These are phyloP conservation scores for Aeminium ludgeri DNA, from an alignment of 495 filamentous ascomycete species.

Conservation along the genomic window DNA sequence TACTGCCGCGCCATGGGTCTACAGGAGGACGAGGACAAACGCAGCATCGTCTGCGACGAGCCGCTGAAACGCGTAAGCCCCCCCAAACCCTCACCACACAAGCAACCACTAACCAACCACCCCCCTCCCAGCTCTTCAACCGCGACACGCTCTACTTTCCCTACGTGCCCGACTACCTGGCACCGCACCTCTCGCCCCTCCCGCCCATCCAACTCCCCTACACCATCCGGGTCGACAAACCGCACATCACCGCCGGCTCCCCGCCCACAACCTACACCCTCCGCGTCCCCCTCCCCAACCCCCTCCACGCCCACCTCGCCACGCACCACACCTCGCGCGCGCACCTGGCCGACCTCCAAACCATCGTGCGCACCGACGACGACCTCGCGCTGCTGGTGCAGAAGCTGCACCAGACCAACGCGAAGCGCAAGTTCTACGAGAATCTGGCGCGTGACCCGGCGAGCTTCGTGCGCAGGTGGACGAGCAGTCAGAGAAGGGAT, in stretches of 20 bases:
- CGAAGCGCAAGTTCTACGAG: constrained; percentile 70
- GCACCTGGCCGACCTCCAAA: constrained; percentile 46
- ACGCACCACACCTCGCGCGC: constrained; percentile 31
- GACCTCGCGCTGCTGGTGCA: constrained; percentile 67
- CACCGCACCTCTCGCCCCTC: constrained; percentile 55
- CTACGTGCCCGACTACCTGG: constrained; percentile 61
- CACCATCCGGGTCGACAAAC: constrained; percentile 83
- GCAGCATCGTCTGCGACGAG: constrained; percentile 78
- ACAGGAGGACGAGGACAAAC: constrained; percentile 85
- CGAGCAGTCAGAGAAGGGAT: constrained; percentile 75
- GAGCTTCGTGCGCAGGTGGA: constrained; percentile 64
- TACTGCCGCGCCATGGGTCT: constrained; percentile 76
- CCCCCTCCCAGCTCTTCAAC: constrained; percentile 48
- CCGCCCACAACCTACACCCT: constrained; percentile 67
- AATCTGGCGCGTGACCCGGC: constrained; percentile 64
- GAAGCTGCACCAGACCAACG: constrained; percentile 58
- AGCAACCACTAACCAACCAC: constrained; percentile 12
- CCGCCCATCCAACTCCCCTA: constrained; percentile 75
- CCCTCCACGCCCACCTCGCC: constrained; percentile 50
- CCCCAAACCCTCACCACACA: not conserved
- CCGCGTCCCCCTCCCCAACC: constrained; percentile 68
- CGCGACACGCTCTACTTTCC: constrained; percentile 74
- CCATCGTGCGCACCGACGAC: constrained; percentile 60
- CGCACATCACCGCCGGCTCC: constrained; percentile 46
- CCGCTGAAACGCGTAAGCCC: constrained; percentile 50